These are phyloP conservation scores for Aspergillus sp. DNA, from an alignment of 2,329 filamentous ascomycete genomes.

Conservation along the genomic window DNA sequence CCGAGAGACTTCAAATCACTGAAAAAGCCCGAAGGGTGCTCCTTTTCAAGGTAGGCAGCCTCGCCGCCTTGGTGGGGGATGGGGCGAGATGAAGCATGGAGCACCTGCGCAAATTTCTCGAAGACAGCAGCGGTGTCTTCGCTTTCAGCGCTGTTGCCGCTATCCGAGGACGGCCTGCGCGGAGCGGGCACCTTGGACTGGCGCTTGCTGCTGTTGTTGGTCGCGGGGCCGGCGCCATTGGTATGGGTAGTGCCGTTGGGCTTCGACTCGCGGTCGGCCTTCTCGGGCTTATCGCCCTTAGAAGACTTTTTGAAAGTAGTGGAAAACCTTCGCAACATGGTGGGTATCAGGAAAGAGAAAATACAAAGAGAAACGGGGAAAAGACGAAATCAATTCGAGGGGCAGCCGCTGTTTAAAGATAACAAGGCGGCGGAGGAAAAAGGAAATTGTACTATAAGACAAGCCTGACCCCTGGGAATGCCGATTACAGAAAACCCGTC, in stretches of 20 bases:
- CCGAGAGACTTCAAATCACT: constrained; percentile 60
- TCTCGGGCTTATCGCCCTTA: constrained; percentile 29
- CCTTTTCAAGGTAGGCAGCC: constrained; percentile 57
- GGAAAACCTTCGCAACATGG: constrained; percentile 43
- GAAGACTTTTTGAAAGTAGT: constrained; percentile 38
- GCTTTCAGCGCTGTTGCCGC: constrained; percentile 36
- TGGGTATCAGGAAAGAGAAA: constrained; percentile 18
- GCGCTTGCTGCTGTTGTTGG: constrained; percentile 31
- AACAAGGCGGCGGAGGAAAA: constrained; percentile 12
- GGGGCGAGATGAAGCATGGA: constrained; percentile 59
- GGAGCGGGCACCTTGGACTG: constrained; percentile 31
- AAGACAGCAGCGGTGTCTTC: constrained; percentile 43
- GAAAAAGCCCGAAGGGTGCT: constrained; percentile 53
- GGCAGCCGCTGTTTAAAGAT: constrained; percentile 15
- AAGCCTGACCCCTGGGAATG: background rate
- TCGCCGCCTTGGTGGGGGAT: constrained; percentile 63
- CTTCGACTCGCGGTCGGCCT: constrained; percentile 35
- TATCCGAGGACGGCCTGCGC: constrained; percentile 25
- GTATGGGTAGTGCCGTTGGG: constrained; percentile 26
- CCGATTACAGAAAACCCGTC: constrained; percentile 5
- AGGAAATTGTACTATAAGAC: constrained; percentile 4
- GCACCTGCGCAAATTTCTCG: constrained; percentile 46
- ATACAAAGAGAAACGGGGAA: background rate
- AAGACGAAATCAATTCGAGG: background rate
- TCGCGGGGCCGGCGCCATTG: background rate